Percentiles rank a stretch among this genome's conserved stretches.
Evolutionary conservation across 2,329 filamentous ascomycete species (phyloP).

Genomic region (Penicillium nordicum): DNA sequence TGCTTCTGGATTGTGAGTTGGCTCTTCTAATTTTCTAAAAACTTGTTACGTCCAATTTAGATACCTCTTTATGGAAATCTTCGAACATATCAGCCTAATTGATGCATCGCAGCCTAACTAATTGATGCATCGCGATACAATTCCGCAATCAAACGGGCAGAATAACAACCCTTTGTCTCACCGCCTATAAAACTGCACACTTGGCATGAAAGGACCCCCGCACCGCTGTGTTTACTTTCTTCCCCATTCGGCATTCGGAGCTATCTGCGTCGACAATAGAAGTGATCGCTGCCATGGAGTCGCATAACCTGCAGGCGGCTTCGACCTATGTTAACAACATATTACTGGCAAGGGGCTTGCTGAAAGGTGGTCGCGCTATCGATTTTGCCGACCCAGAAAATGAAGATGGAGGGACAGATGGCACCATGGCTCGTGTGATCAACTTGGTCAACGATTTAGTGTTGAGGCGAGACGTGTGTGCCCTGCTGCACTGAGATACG

Average conservation of each 20-base stretch:
- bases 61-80: neutral
- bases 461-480: conserved; percentile 76
- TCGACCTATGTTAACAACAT: conserved; percentile 65
- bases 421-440: conserved; percentile 81
- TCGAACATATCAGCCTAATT: no score
- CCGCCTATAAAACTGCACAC: conserved; percentile 16
- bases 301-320: conserved; percentile 56
- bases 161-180: conserved; percentile 3
- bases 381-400: conserved; percentile 75
- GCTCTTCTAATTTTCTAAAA: no score
- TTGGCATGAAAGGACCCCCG: conserved; percentile 21
- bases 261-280: conserved; percentile 13
- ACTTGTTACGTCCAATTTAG: neutral
- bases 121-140: neutral
- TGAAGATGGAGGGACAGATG: conserved; percentile 57
- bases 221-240: conserved; percentile 43
- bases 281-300: conserved; percentile 38
- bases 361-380: conserved; percentile 59
- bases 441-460: conserved; percentile 92
- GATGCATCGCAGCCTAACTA: neutral
- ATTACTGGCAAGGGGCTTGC: conserved; percentile 59
- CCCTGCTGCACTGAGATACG: neutral
- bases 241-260: conserved; percentile 36
- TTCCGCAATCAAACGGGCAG: neutral
- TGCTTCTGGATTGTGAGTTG: no score